Percentiles rank a stretch among this genome's conserved stretches.
phyloP scores from a whole-genome alignment of 768 basidiomycete species.

The Naganishia vishniacii region DNA sequence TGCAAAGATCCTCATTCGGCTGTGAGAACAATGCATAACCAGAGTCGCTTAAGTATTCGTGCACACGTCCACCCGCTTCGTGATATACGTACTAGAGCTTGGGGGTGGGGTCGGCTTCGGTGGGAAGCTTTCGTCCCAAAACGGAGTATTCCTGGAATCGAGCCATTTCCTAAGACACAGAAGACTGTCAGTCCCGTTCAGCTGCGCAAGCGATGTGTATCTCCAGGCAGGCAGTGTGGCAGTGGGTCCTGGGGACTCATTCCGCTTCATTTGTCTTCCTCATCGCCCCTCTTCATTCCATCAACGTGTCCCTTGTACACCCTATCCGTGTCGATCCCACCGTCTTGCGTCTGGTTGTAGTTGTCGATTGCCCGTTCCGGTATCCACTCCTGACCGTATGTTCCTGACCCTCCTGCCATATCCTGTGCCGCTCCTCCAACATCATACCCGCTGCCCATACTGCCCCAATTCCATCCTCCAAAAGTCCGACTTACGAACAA shows the following conservation, averaged over 20 bases:
- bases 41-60: neutral
- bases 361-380: no score
- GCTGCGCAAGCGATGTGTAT: neutral
- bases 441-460: neutral
- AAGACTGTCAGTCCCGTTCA: slow-evolving; percentile 5
- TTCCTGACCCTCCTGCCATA: neutral
- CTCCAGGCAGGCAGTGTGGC: slow-evolving; percentile 11
- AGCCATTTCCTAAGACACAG: slow-evolving; percentile 46
- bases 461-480: neutral
- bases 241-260: neutral
- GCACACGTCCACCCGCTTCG: neutral
- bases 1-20: slow-evolving; percentile 97
- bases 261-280: neutral
- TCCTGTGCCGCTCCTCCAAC: neutral
- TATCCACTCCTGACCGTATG: no score
- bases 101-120: slow-evolving; percentile 82
- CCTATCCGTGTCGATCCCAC: neutral
- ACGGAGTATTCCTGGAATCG: slow-evolving; percentile 79
- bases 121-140: slow-evolving; percentile 94
- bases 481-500: slow-evolving; percentile 16
- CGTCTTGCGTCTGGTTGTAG: no score
- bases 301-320: neutral
- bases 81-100: slow-evolving; percentile 67
- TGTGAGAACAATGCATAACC: slow-evolving; percentile 6
- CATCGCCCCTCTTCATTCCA: neutral